phyloP scores from a whole-genome alignment of 441 rosid species.

The Adansonia grandidieri region DNA sequence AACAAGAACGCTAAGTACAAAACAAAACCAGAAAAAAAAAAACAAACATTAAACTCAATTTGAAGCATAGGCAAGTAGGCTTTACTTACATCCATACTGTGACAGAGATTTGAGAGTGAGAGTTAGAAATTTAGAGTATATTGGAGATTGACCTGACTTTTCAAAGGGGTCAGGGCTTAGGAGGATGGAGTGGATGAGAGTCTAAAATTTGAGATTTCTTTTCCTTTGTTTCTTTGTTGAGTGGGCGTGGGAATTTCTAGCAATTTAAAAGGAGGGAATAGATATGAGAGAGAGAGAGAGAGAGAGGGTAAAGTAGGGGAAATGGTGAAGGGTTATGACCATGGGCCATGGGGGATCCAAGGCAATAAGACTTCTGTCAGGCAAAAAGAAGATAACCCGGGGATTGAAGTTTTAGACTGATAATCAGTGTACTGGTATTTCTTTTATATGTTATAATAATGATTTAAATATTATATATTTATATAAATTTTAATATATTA shows the following conservation, averaged over 20 bases:
- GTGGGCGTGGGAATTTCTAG: slow-evolving; percentile 21
- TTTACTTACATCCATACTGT: slow-evolving; percentile 41
- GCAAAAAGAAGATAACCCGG: slow-evolving; percentile 16
- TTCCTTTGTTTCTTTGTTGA: slow-evolving; percentile 1
- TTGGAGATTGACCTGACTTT: slow-evolving; percentile 7
- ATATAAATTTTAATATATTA: too few relatives aligned
- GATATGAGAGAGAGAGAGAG: slow-evolving; percentile 9
- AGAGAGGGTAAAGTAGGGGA: slow-evolving; percentile 20
- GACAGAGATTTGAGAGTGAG: not conserved
- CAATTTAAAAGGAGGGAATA: slow-evolving; percentile 30
- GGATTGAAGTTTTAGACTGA: too few relatives aligned
- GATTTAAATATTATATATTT: too few relatives aligned
- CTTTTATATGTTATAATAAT: too few relatives aligned
- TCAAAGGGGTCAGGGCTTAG: not conserved
- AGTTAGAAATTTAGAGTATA: not conserved
- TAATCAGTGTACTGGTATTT: too few relatives aligned
- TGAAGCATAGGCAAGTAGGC: not conserved
- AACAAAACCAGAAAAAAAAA: not conserved
- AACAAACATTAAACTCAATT: not conserved
- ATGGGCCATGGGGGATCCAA: slow-evolving; percentile 27
- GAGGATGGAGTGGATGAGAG: not conserved
- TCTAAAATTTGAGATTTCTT: too few relatives aligned
- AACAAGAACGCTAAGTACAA: not conserved
- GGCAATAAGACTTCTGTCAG: slow-evolving; percentile 23
- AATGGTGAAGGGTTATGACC: too few relatives aligned